Base-by-base conservation (phyloP, 78 protist species). In the Dictyostelium citrinum region DNA sequence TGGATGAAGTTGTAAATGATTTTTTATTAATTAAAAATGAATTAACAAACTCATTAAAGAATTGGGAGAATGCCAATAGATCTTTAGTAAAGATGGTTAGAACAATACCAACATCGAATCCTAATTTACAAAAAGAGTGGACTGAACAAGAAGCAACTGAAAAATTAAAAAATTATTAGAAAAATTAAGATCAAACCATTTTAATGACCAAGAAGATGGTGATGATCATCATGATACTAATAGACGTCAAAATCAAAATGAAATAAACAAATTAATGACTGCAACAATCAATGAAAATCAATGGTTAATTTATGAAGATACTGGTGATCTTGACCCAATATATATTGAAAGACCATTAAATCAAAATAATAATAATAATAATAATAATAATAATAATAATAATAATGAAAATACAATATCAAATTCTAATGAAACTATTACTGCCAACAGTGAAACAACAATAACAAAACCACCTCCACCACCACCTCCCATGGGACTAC, bases 1-100 rank as follows among this genome's bases (percentile, higher is more conserved):
- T 80, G 22, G 84, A 80, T 80, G 84, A 80, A 58, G 43, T 80
- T 35, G 84, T 80, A 29, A 80, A 55, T 55, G 72, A 80, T n/a
- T 80, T 80, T 55, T 16, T 80, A 14, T 24, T 17, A 22, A 58
- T 80, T 22, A 80, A 80, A 58, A 17, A 4, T 14, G 84, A 80
- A 35, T 58, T 80, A 35, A 39, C 49, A 31, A 24, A 80, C 1
- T 29, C 68, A 5, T 55, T 80, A 58, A 80, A 58, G 74, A 80
- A 55, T 80, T 80, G 84, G 84, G 84, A 80, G 7, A 80, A 20
- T 35, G 68, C 84, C 20, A 80, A 80, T 80, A 49, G 31, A 58
- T 29, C 72, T 2, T 55, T 80, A 17, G n/a, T 80, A 7, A 80
- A 55, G 39, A 55, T 80, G 31, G 84, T 80, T n/a, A 49, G 84